Base-by-base conservation (phyloP, 1,284 basidiomycete genomes). In the Phellopilus nigrolimitatus region DNA sequence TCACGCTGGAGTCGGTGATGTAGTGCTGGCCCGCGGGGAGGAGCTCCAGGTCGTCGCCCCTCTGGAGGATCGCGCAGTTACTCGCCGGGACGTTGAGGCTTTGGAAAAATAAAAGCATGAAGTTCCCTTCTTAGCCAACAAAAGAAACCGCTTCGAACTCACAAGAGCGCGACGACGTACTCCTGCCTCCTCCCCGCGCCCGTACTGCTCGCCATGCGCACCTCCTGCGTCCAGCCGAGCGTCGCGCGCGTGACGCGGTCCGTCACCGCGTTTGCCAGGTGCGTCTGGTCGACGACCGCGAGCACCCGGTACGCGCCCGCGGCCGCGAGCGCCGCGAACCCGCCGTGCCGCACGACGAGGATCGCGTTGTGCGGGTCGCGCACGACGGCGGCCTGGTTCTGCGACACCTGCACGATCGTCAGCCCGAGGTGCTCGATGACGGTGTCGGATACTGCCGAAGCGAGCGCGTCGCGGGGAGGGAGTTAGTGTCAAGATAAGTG, bases 11-110 rank as follows among this genome's bases (percentile, higher is more conserved):
- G 60, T 86, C 84, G 4, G 87, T 89, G 60, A 90, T 84, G 55
- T 81, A 88, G 52, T 86, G 85, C 61, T 90, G 88, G 4, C 87
- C 87, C 31, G 88, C 88, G 41, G 81, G 74, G 13, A 90, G 72
- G 4, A 88, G 72, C 60, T 87, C 80, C 27, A 90, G 72, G 43
- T 89, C 84, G 59, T 90, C 84, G n/a, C 83, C 85, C 19, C 78
- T 75, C 64, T 90, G 87, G 41, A 90, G 71, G 53, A 90, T 85
- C 15, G 87, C 88, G 59, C 88, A 90, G 62, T 90, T 90, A 61
- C 80, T 89, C 19, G 88, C 88, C 3, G 87, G 88, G 41, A 89
- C 88, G 58, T 90, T 84, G 61, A 90, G 66, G 69, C 83, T 87
- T 50, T 6, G 42, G 34, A 15, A 15, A 13, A 36, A 4, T 8